Evolutionary conservation across 306 rosid species (phyloP), one percentile per base, ranked within the genome.

Genomic region (Vigna trinervia): DNA sequence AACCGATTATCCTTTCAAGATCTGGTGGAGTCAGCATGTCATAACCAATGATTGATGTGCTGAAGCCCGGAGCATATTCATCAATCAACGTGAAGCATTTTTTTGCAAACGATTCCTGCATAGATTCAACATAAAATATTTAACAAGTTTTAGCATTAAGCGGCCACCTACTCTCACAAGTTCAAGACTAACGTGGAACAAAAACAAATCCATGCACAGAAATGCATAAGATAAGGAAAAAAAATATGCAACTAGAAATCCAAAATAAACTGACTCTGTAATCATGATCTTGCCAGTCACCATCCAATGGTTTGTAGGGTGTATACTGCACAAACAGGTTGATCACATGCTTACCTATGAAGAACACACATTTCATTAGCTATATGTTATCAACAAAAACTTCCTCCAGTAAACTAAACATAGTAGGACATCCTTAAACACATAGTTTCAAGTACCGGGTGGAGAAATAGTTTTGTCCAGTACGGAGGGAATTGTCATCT

Each of bases 11-110:
- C 87, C 92, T 87, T 84, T 94, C 98, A 64, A 94, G 98, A 75
- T 94, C 98, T 62, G 96, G 98, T 3, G 98, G 98, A 19, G 98
- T 92, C 83, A 94, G 82, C 98, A 92, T 92, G 81, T 94, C 97
- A 46, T 92, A 89, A 32, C 88, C 98, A 72, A 92, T 75, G 20
- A 94, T 19, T 64, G 98, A 90, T 76, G 93, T 47, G 81, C 95
- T 85, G 85, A 94, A 94, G 65, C 93, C 93, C 22, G 97, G 96
- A 56, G 95, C 97, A 81, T 94, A 92, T 85, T 94, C 96, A 67
- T 94, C 97, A 80, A 94, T 89, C 81, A 92, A 75, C 62, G 50
- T 50, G 78, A 92, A 94, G 84, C 97, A 90, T 81, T 80, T 92
- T 75, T 81, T 86, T 19, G 94, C 90, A 72, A 82, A 94, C 54